Conservation (phyloP, 2,329 filamentous ascomycete genomes). For the Colletotrichum tofieldiae region DNA sequence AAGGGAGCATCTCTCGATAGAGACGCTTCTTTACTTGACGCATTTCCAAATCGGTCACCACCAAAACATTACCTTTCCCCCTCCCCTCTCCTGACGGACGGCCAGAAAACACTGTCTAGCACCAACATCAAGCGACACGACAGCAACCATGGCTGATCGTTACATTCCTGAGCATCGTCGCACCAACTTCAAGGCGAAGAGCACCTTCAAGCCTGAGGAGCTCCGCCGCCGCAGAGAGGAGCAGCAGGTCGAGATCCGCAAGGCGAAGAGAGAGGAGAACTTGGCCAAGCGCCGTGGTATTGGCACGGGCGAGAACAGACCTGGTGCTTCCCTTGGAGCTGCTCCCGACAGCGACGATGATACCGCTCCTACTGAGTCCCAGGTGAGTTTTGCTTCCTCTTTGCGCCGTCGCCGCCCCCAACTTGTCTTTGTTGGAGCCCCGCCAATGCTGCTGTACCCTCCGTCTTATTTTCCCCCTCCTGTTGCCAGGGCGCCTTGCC, state of each 20-base stretch:
- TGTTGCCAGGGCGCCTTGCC: constrained; percentile 43
- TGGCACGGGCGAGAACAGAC: constrained; percentile 83
- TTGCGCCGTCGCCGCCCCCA: constrained; percentile 29
- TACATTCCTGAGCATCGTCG: constrained; percentile 99
- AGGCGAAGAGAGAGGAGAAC: constrained; percentile 99
- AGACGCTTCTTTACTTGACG: constrained; percentile 19
- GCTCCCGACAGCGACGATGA: constrained; percentile 98
- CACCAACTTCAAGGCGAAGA: constrained; percentile 99
- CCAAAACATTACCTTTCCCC: constrained; percentile 20
- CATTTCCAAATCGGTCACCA: constrained; percentile 14
- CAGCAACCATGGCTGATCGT: constrained; percentile 90
- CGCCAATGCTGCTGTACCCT: constrained; percentile 39
- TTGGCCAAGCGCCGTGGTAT: constrained; percentile 98
- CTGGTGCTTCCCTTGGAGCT: constrained; percentile 86
- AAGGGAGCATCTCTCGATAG: constrained; percentile 17
- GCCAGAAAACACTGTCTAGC: constrained; percentile 27
- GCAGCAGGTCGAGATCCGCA: constrained; percentile 99
- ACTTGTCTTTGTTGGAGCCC: constrained; percentile 39
- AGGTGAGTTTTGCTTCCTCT: constrained; percentile 75
- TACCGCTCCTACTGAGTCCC: constrained; percentile 91
- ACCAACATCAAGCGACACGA: constrained; percentile 26
- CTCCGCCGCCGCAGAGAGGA: constrained; percentile 98
- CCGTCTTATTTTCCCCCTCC: constrained; percentile 42
- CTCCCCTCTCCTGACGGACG: constrained; percentile 29
- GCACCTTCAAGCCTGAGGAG: constrained; percentile 99